Percentiles rank a stretch among this genome's conserved stretches.
These are phyloP conservation scores for Penicillium desertorum DNA, from an alignment of 495 filamentous ascomycete genomes.

Conservation along the genomic window DNA sequence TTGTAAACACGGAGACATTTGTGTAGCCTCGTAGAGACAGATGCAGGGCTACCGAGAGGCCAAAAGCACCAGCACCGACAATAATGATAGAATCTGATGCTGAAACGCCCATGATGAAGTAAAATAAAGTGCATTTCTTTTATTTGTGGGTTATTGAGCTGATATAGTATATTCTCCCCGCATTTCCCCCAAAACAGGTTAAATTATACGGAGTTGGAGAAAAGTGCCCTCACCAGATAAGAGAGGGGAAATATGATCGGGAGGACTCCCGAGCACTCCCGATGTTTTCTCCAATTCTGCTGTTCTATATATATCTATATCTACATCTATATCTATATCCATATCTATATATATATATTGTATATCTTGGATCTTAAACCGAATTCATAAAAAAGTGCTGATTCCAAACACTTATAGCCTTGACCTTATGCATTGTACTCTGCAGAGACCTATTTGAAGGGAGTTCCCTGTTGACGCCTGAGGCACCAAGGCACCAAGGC, in stretches of 20 bases:
- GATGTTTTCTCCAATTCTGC: conserved; percentile 6
- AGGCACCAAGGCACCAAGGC: too few relatives aligned
- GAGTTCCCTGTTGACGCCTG: too few relatives aligned
- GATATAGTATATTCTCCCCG: conserved; percentile 10
- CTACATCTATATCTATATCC: too few relatives aligned
- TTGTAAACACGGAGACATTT: conserved; percentile 40
- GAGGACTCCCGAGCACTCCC: neutral
- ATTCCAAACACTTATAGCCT: too few relatives aligned
- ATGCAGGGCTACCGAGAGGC: conserved; percentile 52
- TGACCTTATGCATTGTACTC: too few relatives aligned
- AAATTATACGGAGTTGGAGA: conserved; percentile 11
- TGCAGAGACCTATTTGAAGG: too few relatives aligned
- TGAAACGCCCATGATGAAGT: conserved; percentile 23
- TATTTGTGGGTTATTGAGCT: neutral
- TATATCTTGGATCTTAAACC: too few relatives aligned
- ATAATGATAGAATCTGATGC: conserved; percentile 26
- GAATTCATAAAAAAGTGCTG: too few relatives aligned
- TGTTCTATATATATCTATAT: neutral
- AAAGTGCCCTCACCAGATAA: neutral
- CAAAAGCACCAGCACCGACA: conserved; percentile 52
- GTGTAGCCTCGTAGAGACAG: conserved; percentile 46
- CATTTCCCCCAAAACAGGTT: conserved; percentile 3
- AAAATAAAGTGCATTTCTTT: neutral
- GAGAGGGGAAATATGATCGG: conserved; percentile 6
- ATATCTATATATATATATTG: neutral